phyloP scores from a whole-genome alignment of 2,329 filamentous ascomycete species.

The Fusarium domesticum region DNA sequence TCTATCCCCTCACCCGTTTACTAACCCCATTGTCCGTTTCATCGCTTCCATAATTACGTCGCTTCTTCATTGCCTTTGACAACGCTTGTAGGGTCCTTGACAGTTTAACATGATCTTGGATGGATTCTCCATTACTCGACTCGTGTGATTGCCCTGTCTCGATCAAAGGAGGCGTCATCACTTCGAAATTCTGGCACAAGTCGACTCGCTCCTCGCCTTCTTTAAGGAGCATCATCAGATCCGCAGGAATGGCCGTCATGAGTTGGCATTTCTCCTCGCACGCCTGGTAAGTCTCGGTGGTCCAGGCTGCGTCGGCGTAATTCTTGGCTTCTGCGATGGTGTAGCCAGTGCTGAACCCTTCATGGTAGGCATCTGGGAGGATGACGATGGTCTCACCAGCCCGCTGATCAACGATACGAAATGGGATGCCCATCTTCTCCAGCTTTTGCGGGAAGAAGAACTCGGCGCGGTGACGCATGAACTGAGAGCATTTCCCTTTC shows the following conservation, averaged over 20 bases:
- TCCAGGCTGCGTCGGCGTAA: conserved; percentile 39
- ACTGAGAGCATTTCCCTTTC: conserved; percentile 36
- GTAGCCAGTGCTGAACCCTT: conserved; percentile 42
- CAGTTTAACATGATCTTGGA: conserved; percentile 11
- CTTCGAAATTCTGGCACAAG: conserved; percentile 31
- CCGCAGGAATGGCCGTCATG: conserved; percentile 36
- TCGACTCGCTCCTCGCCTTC: conserved; percentile 35
- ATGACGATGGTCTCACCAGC: conserved; percentile 41
- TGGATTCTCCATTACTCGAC: not conserved
- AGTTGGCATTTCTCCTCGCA: conserved; percentile 35
- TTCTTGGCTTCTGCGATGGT: conserved; percentile 42
- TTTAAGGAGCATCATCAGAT: conserved; percentile 31
- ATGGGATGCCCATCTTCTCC: conserved; percentile 38
- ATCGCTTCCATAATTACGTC: conserved; percentile 10
- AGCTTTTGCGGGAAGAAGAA: conserved; percentile 42
- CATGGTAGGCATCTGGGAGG: conserved; percentile 40
- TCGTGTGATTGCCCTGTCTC: conserved; percentile 1
- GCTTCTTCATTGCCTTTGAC: conserved; percentile 13
- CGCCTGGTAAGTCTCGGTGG: conserved; percentile 35
- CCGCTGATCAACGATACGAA: conserved; percentile 38
- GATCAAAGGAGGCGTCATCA: not conserved
- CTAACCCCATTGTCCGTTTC: conserved; percentile 9
- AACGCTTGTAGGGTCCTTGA: conserved; percentile 9
- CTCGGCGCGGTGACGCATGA: conserved; percentile 41
- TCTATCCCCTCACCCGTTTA: conserved; percentile 22